Conservation (phyloP, 176 grass and related monocot species). For the Lolium perenne region DNA sequence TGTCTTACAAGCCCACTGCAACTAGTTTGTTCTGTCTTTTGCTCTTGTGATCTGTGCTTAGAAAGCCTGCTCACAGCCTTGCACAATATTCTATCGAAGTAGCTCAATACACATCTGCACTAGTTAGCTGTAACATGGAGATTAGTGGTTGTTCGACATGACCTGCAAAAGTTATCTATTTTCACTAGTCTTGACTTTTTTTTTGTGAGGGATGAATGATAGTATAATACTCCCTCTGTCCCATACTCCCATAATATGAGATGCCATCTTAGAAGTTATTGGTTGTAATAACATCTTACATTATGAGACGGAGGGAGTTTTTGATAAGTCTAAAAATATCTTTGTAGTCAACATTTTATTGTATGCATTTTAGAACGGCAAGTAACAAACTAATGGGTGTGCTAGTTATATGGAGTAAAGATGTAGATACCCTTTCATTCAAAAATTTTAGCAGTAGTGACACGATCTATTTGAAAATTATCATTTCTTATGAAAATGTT, state of each 20-base stretch:
- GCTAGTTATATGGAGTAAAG: constrained; percentile 10
- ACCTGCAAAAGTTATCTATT: background rate
- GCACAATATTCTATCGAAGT: constrained; percentile 1
- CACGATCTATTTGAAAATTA: constrained; percentile 29
- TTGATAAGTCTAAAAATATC: background rate
- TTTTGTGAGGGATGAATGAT: background rate
- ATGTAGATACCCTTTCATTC: constrained; percentile 16
- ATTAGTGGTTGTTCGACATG: constrained; percentile 32
- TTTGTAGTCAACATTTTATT: background rate
- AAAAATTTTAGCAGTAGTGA: constrained; percentile 12
- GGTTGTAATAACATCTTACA: too few species aligned
- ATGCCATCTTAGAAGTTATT: too few species aligned
- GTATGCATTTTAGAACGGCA: background rate
- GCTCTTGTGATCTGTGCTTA: background rate
- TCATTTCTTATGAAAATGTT: background rate
- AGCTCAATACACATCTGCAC: background rate
- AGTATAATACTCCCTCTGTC: background rate
- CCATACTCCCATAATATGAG: too few species aligned
- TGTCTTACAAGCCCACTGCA: constrained; percentile 26
- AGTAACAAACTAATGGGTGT: background rate
- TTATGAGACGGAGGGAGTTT: background rate
- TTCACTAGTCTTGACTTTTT: background rate
- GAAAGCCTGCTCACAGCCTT: background rate
- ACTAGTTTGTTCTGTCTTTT: constrained; percentile 31
- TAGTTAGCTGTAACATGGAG: constrained; percentile 11